Base-by-base conservation (phyloP, 345 rosid genomes). In the Erysimum cheiranthoides region DNA sequence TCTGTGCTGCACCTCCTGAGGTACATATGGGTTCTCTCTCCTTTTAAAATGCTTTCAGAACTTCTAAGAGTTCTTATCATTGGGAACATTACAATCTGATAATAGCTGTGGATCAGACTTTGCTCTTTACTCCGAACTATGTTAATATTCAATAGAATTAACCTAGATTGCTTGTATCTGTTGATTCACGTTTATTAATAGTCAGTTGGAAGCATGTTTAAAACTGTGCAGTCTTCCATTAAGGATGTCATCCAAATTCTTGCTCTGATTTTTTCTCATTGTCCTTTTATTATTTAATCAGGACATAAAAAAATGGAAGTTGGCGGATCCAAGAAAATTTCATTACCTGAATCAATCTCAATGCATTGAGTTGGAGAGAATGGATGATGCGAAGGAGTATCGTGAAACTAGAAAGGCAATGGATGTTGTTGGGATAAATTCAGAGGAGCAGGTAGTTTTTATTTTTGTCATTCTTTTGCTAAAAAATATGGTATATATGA, bases 1-100 rank as follows among this genome's bases (percentile, higher is more conserved):
- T 95, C 53, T 95, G 99, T 83, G 87, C 99, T 72, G 99, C 97
- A 45, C 99, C 99, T 47, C 83, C 81, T 28, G 96, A 92, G 96
- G 98, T 94, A 82, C 79, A 10, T 68, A 42, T 66, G 35, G 50
- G 39, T 21, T 27, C 8, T 49, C 16, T 25, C 42, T 38, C 61
- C 18, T 71, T 39, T 36, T 46, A 16, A 38, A 17, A 28, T 43
- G 43, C 25, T 62, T 42, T 18, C 66, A 42, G 25, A 72, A 35
- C 12, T 39, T 67, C 6, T 30, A 30, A 42, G 39, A 6, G 5
- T 42, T 50, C 14, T 31, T 60, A 45, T 68, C 52, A 5, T 27
- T 50, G 47, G 54, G 35, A 14, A 61, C 17, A 42, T 58, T 14
- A 49, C 5, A 49, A 57, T 8, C 8, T 38, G 38, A 21, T 67